Evolutionary conservation across 139 green algal species (phyloP).

Genomic region (Dunaliella primolecta): DNA sequence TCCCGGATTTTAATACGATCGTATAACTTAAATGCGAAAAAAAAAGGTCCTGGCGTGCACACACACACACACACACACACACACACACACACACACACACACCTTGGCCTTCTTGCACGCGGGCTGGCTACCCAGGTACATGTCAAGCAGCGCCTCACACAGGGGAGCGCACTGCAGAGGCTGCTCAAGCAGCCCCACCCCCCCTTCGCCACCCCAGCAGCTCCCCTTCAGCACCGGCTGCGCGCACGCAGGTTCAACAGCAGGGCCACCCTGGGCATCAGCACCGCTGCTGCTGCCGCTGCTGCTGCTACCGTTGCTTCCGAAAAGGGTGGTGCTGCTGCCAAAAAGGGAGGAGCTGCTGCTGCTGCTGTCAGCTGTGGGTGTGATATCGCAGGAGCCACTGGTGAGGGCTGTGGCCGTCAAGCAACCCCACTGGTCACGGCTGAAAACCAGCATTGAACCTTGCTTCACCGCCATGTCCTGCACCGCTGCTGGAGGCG

Average conservation of each 20-base stretch:
- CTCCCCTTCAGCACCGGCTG: too few relatives aligned
- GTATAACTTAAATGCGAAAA: neutral
- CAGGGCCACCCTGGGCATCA: neutral
- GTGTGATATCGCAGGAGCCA: neutral
- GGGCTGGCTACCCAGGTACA: conserved; percentile 67
- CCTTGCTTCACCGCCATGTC: conserved; percentile 48
- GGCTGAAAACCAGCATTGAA: conserved; percentile 50
- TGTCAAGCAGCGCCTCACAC: conserved; percentile 60
- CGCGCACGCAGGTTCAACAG: too few relatives aligned
- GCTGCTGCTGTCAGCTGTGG: neutral
- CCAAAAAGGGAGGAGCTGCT: neutral
- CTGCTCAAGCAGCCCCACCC: neutral
- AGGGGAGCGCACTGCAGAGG: conserved; percentile 33
- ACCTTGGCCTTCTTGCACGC: conserved; percentile 51
- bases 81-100: too few relatives aligned
- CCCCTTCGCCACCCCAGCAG: neutral
- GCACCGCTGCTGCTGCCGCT: neutral
- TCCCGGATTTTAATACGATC: neutral
- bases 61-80: too few relatives aligned
- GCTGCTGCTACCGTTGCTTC: neutral
- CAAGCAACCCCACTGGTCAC: conserved; percentile 4
- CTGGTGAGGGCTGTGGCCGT: neutral
- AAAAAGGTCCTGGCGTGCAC: too few relatives aligned
- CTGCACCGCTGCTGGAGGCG: conserved; percentile 14
- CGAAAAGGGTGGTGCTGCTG: neutral